These are phyloP conservation scores for Raffaelea albimanens DNA, from an alignment of 2,329 filamentous ascomycete species.

Conservation along the genomic window DNA sequence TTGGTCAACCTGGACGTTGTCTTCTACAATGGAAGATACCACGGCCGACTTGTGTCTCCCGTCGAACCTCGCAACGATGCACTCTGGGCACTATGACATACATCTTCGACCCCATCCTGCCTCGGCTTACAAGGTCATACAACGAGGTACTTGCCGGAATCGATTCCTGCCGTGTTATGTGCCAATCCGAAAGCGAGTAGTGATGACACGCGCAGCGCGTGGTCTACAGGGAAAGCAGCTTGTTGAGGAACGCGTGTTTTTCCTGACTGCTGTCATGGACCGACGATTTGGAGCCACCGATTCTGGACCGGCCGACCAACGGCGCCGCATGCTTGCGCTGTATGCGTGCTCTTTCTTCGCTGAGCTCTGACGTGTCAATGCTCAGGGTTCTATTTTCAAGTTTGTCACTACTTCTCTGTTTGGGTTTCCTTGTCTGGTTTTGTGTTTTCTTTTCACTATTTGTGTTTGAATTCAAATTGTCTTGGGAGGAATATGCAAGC, in stretches of 20 bases:
- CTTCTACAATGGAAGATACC: not conserved
- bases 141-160: constrained; percentile 2
- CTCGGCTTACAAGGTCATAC: not conserved
- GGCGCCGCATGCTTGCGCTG: not conserved
- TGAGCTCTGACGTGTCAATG: not conserved
- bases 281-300: not conserved
- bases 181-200: not conserved
- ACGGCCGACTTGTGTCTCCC: not conserved
- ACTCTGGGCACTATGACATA: constrained; percentile 1
- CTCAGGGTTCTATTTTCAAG: too few species aligned
- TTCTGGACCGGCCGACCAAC: not conserved
- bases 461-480: too few species aligned
- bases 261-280: not conserved
- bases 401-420: too few species aligned
- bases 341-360: not conserved
- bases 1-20: constrained; percentile 6
- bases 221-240: constrained; percentile 3
- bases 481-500: too few species aligned
- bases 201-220: constrained; percentile 3
- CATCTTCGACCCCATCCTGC: not conserved
- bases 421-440: too few species aligned
- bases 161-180: not conserved
- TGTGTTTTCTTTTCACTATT: too few species aligned
- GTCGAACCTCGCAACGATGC: not conserved
- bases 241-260: constrained; percentile 6